Base-by-base conservation (phyloP, 441 rosid genomes). In the Breynia disticha region DNA sequence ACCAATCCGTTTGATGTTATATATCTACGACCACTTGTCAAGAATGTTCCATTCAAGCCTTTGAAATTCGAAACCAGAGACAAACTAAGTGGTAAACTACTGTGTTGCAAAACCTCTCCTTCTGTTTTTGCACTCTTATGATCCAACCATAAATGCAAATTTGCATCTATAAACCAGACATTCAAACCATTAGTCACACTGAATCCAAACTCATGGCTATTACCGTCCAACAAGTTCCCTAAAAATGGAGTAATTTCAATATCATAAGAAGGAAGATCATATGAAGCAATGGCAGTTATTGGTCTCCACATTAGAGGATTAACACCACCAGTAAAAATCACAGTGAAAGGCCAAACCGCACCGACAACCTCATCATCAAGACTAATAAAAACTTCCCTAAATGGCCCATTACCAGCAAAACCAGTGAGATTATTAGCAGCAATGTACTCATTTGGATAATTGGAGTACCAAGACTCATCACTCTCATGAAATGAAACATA, bases 71-170 rank as follows among this genome's bases (percentile, higher is more conserved):
- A 71, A 3, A 50, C 61, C 21, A 62, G 46, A n/a, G 72, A 71
- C 35, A 70, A 20, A n/a, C n/a, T 61, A 18, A 70, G 68, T 51
- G 95, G 84, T 63, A 41, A 59, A 48, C 62, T 61, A n/a, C 61
- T 59, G 2, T 72, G 64, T 59, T 61, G 67, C 66, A 82, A 52
- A 19, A 87, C 81, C 76, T 74, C 64, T 59, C 82, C 96, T 56
- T 71, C 62, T 0, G 86, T 86, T 41, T 41, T 72, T 11, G 50
- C 54, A 61, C 76, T 78, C 70, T 65, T 66, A 9, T 53, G 43
- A 53, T 86, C 98, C 73, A 83, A 67, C 95, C 98, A 91, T 53
- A 87, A 89, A 67, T 87, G 98, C 82, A 91, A 67, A 75, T 91
- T 91, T 4, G 94, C 96, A 60, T 86, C 87, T 1, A 91, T 55